Evolutionary conservation across 1,284 basidiomycete species (phyloP).

Genomic region (Stygiomarasmius scandens): DNA sequence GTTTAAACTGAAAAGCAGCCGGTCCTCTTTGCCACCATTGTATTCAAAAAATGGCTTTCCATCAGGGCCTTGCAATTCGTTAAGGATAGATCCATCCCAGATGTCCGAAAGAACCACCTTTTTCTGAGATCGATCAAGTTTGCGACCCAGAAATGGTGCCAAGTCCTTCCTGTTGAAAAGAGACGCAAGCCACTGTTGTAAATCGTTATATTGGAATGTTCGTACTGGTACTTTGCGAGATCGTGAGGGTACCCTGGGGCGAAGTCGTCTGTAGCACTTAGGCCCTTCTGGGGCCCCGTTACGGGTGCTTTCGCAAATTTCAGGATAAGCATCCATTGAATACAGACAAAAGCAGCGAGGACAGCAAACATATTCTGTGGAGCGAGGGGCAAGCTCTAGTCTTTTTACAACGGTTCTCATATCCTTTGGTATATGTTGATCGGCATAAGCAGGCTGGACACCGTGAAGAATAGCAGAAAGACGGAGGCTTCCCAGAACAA

Average conservation of each 20-base stretch:
- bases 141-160: constrained; percentile 10
- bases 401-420: constrained; percentile 17
- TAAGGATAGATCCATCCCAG: constrained; percentile 26
- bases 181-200: constrained; percentile 15
- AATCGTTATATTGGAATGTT: constrained; percentile 13
- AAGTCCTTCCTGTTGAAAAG: constrained; percentile 18
- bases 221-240: neutral
- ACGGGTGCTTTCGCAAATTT: constrained; percentile 13
- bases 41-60: constrained; percentile 15
- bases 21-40: constrained; percentile 21
- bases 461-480: no score
- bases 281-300: neutral
- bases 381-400: constrained; percentile 12
- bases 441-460: no score
- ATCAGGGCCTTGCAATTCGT: constrained; percentile 25
- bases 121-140: neutral
- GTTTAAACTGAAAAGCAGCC: constrained; percentile 29
- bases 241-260: neutral
- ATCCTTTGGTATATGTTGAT: constrained; percentile 15
- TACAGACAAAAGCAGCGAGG: constrained; percentile 24
- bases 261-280: neutral
- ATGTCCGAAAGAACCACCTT: constrained; percentile 19
- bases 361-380: constrained; percentile 22
- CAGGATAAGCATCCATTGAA: constrained; percentile 15
- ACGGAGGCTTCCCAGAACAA: no score